phyloP scores from a whole-genome alignment of 192 early-diverging fungal genomes.

The Entomortierella chlamydospora region DNA sequence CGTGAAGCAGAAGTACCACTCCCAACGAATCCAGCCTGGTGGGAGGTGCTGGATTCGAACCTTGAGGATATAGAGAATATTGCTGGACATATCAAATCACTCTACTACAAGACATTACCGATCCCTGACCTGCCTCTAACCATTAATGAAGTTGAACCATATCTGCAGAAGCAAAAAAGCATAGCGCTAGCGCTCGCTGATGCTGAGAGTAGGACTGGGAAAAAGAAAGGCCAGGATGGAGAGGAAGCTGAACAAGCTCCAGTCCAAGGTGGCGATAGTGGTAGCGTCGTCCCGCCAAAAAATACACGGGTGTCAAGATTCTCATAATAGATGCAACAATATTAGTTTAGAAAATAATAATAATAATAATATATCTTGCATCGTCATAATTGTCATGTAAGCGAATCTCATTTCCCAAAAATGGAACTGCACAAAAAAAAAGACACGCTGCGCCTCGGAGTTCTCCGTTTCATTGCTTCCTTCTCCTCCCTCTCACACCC shows the following conservation, averaged over 20 bases:
- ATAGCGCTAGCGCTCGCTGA: background rate
- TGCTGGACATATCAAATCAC: constrained; percentile 68
- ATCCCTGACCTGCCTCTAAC: constrained; percentile 68
- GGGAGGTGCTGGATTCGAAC: constrained; percentile 84
- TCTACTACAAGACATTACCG: constrained; percentile 65
- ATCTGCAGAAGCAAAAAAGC: constrained; percentile 20
- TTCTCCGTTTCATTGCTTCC: background rate
- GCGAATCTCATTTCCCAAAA: background rate
- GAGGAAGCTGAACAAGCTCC: background rate
- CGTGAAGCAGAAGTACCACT: constrained; percentile 71
- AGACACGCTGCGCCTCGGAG: no score
- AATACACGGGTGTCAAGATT: background rate
- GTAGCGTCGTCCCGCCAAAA: background rate
- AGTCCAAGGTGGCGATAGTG: background rate
- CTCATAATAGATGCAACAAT: background rate
- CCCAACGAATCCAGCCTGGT: constrained; percentile 86
- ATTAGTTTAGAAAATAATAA: background rate
- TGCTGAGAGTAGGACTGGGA: background rate
- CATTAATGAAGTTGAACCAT: constrained; percentile 62
- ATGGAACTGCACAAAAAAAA: background rate
- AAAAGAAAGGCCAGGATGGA: background rate
- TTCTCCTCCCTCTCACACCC: background rate
- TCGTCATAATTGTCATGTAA: no score
- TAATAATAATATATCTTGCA: background rate
- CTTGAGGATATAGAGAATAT: constrained; percentile 74